phyloP scores from a whole-genome alignment of 768 basidiomycete genomes.

The Trametes cingulata region DNA sequence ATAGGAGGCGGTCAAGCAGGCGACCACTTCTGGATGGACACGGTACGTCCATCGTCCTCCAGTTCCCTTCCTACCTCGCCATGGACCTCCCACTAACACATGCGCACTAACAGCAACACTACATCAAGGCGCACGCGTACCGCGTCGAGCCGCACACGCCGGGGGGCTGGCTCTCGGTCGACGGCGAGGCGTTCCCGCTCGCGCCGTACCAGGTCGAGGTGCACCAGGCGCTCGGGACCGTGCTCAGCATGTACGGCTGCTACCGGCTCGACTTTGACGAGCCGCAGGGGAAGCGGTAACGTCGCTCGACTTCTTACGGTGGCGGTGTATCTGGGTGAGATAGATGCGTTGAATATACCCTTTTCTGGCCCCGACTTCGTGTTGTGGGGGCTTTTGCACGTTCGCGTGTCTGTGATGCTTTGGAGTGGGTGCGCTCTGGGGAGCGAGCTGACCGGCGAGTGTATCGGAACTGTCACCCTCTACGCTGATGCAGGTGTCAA shows the following conservation, averaged over 20 bases:
- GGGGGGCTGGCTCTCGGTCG: conserved; percentile 64
- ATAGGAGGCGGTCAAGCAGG: conserved; percentile 68
- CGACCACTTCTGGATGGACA: conserved; percentile 57
- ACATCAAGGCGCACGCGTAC: conserved; percentile 74
- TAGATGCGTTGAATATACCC: too few species aligned
- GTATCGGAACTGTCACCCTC: too few species aligned
- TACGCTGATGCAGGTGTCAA: too few species aligned
- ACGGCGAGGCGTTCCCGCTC: conserved; percentile 78
- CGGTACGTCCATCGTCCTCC: conserved; percentile 40
- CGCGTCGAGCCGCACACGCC: conserved; percentile 60
- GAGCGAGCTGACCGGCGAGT: too few species aligned
- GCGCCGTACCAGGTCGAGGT: conserved; percentile 78
- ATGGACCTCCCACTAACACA: background rate
- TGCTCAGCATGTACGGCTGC: conserved; percentile 62
- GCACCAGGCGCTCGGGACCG: conserved; percentile 61
- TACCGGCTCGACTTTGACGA: conserved; percentile 56
- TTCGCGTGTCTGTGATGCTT: too few species aligned
- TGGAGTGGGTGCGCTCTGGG: too few species aligned
- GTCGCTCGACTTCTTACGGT: too few species aligned
- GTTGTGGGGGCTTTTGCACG: too few species aligned
- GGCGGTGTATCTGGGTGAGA: too few species aligned
- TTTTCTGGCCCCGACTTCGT: too few species aligned
- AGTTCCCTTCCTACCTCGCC: background rate
- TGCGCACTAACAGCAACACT: conserved; percentile 50
- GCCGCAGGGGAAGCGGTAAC: conserved; percentile 11